These are phyloP conservation scores for Macaranga tanarius DNA, from an alignment of 441 rosid species.

Conservation along the genomic window DNA sequence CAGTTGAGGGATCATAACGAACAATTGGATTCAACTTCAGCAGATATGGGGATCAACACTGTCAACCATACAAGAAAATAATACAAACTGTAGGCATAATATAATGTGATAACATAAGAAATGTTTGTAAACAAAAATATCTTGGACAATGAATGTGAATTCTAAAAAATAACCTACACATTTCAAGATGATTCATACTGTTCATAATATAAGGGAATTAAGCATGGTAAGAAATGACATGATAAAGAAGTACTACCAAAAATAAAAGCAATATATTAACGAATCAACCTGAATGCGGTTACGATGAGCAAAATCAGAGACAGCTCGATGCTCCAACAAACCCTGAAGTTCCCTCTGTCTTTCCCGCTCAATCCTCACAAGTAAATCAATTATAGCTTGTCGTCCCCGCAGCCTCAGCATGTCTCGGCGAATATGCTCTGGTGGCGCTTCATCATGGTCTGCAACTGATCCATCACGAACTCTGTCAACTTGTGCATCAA, in stretches of 20 bases:
- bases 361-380: conserved; percentile 84
- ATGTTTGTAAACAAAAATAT: neutral
- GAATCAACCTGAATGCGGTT: conserved; percentile 76
- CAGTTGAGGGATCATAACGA: neutral
- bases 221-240: neutral
- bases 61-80: neutral
- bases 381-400: conserved; percentile 84
- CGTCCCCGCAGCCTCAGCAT: conserved; percentile 85
- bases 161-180: neutral
- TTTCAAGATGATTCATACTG: neutral
- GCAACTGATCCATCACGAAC: conserved; percentile 52
- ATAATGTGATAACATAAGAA: neutral
- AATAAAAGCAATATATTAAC: conserved; percentile 1
- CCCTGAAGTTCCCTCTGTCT: conserved; percentile 87
- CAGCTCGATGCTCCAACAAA: conserved; percentile 88
- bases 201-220: neutral
- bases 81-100: neutral
- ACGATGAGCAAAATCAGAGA: conserved; percentile 93
- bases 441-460: conserved; percentile 68
- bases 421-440: conserved; percentile 69
- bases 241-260: neutral
- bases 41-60: neutral
- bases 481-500: conserved; percentile 48
- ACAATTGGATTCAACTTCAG: neutral
- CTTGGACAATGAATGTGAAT: neutral